Evolutionary conservation across 306 rosid genomes (phyloP).

Genomic region (Nissolia schottii): DNA sequence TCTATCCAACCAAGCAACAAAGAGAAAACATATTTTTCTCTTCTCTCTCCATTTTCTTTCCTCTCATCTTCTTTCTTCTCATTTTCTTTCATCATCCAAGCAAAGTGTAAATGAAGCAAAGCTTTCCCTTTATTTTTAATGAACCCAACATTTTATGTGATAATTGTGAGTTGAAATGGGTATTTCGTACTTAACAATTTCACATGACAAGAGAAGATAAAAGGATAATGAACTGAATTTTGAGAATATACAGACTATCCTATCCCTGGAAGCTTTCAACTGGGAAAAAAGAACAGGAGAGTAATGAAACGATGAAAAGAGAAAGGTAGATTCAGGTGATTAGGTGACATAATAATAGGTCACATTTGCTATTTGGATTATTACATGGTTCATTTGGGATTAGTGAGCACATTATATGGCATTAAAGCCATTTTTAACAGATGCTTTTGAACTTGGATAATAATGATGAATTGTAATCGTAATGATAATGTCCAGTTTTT

Average conservation of each 20-base stretch:
- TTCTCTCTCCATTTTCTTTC: no score
- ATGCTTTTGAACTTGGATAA: background rate
- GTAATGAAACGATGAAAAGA: background rate
- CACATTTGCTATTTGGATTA: background rate
- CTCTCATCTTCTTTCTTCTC: no score
- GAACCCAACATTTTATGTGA: background rate
- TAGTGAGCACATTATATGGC: background rate
- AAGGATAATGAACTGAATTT: background rate
- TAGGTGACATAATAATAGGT: background rate
- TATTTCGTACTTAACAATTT: background rate
- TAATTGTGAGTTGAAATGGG: background rate
- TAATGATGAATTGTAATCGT: background rate
- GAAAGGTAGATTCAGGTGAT: background rate
- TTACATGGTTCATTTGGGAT: background rate
- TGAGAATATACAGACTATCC: background rate
- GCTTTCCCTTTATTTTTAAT: background rate
- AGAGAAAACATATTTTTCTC: no score
- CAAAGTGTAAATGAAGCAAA: background rate
- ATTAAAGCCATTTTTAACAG: background rate
- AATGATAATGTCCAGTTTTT: background rate
- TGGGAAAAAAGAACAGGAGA: background rate
- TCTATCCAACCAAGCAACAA: no score
- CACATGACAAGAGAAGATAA: background rate
- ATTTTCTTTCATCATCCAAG: no score
- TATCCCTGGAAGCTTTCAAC: background rate